Percentiles rank a stretch among this genome's conserved stretches.
Conservation (phyloP, 176 grass and related monocot species). For the Cocos nucifera region DNA sequence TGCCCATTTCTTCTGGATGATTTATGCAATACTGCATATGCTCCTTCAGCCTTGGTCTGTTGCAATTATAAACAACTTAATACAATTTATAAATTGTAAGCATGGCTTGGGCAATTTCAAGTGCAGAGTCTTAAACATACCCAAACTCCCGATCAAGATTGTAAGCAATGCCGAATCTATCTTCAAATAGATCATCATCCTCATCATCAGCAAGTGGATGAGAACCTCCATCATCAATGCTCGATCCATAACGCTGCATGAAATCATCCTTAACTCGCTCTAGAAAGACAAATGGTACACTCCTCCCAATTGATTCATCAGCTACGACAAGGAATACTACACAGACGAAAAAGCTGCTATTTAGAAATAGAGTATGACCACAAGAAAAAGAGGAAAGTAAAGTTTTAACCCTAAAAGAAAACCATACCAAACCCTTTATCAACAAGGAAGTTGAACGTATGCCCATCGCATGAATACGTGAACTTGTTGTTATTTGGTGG, state of each 20-base stretch:
- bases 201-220: slow-evolving; percentile 90
- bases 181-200: slow-evolving; percentile 79
- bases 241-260: slow-evolving; percentile 79
- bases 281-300: slow-evolving; percentile 80
- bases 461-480: slow-evolving; percentile 90
- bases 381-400: too few species aligned
- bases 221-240: slow-evolving; percentile 43
- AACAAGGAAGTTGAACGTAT: slow-evolving; percentile 93
- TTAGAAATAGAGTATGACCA: too few species aligned
- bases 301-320: slow-evolving; percentile 57
- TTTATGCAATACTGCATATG: slow-evolving; percentile 93
- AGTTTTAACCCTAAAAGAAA: too few species aligned
- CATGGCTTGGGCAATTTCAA: not conserved
- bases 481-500: slow-evolving; percentile 66
- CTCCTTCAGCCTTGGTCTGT: slow-evolving; percentile 66
- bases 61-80: slow-evolving; percentile 5
- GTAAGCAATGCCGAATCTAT: slow-evolving; percentile 79
- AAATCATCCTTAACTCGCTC: slow-evolving; percentile 86
- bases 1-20: slow-evolving; percentile 91
- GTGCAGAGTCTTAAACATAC: slow-evolving; percentile 19
- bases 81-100: not conserved
- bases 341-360: slow-evolving; percentile 1
- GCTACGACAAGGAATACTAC: slow-evolving; percentile 86
- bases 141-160: slow-evolving; percentile 91
- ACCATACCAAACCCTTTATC: slow-evolving; percentile 61